Percentiles rank a stretch among this genome's conserved stretches.
phyloP scores from a whole-genome alignment of 2,329 filamentous ascomycete genomes.

The Xylaria multiplex region DNA sequence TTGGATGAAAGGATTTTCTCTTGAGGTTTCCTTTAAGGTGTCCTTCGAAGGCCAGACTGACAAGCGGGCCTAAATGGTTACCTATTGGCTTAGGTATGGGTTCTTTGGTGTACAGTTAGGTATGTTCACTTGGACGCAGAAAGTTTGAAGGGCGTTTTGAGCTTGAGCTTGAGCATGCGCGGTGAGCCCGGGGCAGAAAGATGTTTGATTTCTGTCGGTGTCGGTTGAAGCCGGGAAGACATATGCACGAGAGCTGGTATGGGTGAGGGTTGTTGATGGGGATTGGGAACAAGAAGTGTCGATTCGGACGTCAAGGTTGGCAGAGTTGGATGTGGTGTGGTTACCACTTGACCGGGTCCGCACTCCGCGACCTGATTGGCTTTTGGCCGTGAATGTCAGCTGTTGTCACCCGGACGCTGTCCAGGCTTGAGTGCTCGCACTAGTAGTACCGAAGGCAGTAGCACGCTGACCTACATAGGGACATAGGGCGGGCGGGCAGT shows the following conservation, averaged over 20 bases:
- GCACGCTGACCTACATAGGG: no score
- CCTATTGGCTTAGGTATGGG: slow-evolving; percentile 12
- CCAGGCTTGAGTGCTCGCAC: neutral
- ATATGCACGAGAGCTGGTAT: slow-evolving; percentile 16
- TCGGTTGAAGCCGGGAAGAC: slow-evolving; percentile 5
- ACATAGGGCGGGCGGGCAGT: no score
- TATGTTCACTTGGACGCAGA: neutral
- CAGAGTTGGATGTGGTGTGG: neutral
- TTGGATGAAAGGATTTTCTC: neutral
- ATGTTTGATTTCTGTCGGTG: neutral
- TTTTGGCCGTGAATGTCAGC: neutral
- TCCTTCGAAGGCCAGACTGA: slow-evolving; percentile 9
- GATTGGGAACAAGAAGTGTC: slow-evolving; percentile 7
- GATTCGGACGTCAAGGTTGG: slow-evolving; percentile 1
- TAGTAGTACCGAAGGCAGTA: no score
- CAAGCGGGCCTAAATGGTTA: slow-evolving; percentile 10
- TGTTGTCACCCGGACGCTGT: slow-evolving; percentile 12
- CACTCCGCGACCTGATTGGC: neutral
- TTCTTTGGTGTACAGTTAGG: slow-evolving; percentile 4
- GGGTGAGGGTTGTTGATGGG: slow-evolving; percentile 12
- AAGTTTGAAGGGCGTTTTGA: neutral
- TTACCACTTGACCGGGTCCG: neutral
- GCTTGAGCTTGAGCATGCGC: neutral
- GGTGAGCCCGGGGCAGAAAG: neutral
- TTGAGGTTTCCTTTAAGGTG: no score